phyloP scores from a whole-genome alignment of 129 eudicot species.

The Kitagawia praeruptora region DNA sequence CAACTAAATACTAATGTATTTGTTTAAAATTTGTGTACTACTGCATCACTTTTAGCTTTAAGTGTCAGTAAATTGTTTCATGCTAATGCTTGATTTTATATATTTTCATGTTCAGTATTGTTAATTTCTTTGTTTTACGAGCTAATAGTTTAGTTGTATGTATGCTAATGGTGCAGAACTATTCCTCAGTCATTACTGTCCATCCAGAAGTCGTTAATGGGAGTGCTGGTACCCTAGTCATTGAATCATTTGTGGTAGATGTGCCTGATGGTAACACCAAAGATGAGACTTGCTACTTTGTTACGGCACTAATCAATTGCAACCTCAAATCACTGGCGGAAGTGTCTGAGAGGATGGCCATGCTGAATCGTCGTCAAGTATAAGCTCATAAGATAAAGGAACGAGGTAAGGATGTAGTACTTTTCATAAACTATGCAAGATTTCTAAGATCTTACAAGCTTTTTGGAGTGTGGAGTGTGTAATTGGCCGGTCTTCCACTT shows the following conservation, averaged over 20 bases:
- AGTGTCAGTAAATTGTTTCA: background rate
- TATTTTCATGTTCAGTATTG: background rate
- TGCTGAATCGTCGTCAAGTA: background rate
- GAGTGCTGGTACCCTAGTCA: slow-evolving; percentile 6
- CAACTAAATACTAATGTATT: background rate
- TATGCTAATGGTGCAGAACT: slow-evolving; percentile 3
- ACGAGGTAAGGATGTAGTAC: background rate
- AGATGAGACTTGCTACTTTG: slow-evolving; percentile 5
- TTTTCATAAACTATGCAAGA: background rate
- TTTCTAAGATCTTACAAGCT: background rate
- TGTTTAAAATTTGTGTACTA: background rate
- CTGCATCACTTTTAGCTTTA: background rate
- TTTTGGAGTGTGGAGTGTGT: background rate
- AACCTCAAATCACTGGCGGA: slow-evolving; percentile 4
- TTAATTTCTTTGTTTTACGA: too few relatives aligned
- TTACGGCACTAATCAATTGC: slow-evolving; percentile 1
- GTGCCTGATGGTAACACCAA: slow-evolving; percentile 2
- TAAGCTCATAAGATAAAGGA: background rate
- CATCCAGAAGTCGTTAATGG: slow-evolving; percentile 4
- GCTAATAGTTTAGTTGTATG: background rate
- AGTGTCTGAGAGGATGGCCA: slow-evolving; percentile 7
- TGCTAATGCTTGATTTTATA: background rate
- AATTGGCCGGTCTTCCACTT: background rate
- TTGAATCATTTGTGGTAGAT: slow-evolving; percentile 1
- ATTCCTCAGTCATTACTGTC: slow-evolving; percentile 3